These are phyloP conservation scores for Pilasporangium apinafurcum DNA, from an alignment of 352 stramenopile genomes.

Conservation along the genomic window DNA sequence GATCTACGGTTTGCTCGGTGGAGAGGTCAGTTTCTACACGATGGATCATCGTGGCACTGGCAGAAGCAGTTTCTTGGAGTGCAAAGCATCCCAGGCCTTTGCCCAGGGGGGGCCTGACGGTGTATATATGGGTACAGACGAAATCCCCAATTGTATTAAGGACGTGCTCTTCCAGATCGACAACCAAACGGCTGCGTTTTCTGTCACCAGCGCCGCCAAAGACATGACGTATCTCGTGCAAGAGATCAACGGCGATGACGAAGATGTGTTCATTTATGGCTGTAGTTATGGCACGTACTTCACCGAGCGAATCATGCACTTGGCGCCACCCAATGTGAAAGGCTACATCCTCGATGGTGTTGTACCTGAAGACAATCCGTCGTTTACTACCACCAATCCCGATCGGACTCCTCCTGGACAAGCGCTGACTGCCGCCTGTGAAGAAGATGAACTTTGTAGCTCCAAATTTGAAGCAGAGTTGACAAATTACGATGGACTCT, in stretches of 20 bases:
- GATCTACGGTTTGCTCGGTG: neutral
- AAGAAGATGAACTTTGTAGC: no score
- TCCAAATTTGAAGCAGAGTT: no score
- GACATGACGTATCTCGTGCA: slow-evolving; percentile 4
- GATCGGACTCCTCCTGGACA: slow-evolving; percentile 1
- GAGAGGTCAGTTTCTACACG: slow-evolving; percentile 10
- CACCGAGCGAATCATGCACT: slow-evolving; percentile 12
- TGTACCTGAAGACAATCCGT: slow-evolving; percentile 2
- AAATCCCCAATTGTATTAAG: slow-evolving; percentile 4
- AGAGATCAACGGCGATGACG: neutral
- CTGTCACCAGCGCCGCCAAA: slow-evolving; percentile 27
- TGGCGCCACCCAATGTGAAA: slow-evolving; percentile 11
- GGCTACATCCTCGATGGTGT: slow-evolving; percentile 18
- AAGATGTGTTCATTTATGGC: slow-evolving; percentile 14
- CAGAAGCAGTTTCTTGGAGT: slow-evolving; percentile 8
- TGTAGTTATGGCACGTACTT: slow-evolving; percentile 21
- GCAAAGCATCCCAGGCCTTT: slow-evolving; percentile 6
- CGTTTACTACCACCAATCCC: slow-evolving; percentile 5
- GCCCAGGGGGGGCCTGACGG: neutral
- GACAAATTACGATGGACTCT: no score
- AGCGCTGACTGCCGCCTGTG: no score
- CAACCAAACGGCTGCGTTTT: slow-evolving; percentile 58
- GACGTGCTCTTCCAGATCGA: slow-evolving; percentile 46
- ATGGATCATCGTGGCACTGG: slow-evolving; percentile 13
- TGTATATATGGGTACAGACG: neutral